Evolutionary conservation across 2,329 filamentous ascomycete species (phyloP).

Genomic region (Phaeosphaeria sp.): DNA sequence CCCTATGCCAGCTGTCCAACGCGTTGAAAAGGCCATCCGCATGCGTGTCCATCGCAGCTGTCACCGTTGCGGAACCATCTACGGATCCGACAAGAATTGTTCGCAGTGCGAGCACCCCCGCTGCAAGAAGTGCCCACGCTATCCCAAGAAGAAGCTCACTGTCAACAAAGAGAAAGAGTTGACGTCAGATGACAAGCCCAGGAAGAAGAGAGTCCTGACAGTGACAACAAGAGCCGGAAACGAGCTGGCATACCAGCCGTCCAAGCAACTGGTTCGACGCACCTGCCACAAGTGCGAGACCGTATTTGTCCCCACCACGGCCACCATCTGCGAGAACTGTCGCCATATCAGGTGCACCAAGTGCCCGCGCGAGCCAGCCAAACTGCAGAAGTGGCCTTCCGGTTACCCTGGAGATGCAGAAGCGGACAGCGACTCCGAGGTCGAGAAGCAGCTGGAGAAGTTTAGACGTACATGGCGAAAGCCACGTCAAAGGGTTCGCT

Average conservation of each 20-base stretch:
- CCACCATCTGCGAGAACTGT: slow-evolving; percentile 72
- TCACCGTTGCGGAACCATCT: slow-evolving; percentile 78
- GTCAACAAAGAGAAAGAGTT: slow-evolving; percentile 41
- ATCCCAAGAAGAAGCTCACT: slow-evolving; percentile 68
- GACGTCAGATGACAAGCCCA: slow-evolving; percentile 55
- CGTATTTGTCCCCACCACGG: slow-evolving; percentile 59
- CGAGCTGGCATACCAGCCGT: slow-evolving; percentile 74
- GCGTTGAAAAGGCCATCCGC: slow-evolving; percentile 76
- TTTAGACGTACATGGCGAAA: slow-evolving; percentile 51
- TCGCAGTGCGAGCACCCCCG: slow-evolving; percentile 77
- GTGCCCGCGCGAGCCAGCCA: slow-evolving; percentile 79
- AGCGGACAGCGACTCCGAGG: slow-evolving; percentile 41
- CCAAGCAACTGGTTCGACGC: slow-evolving; percentile 75
- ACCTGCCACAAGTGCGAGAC: slow-evolving; percentile 77
- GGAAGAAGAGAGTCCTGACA: slow-evolving; percentile 60
- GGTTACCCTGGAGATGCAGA: slow-evolving; percentile 71
- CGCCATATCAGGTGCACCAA: slow-evolving; percentile 77
- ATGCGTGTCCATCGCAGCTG: slow-evolving; percentile 81
- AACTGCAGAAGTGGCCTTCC: slow-evolving; percentile 71
- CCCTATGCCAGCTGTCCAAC: slow-evolving; percentile 48
- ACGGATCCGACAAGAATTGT: slow-evolving; percentile 76
- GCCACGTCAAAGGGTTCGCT: slow-evolving; percentile 53
- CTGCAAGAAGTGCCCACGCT: slow-evolving; percentile 80
- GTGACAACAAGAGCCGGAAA: slow-evolving; percentile 70
- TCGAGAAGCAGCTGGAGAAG: slow-evolving; percentile 32